Evolutionary conservation across 2,329 filamentous ascomycete genomes (phyloP).

Genomic region (Phaeoacremonium minimum): DNA sequence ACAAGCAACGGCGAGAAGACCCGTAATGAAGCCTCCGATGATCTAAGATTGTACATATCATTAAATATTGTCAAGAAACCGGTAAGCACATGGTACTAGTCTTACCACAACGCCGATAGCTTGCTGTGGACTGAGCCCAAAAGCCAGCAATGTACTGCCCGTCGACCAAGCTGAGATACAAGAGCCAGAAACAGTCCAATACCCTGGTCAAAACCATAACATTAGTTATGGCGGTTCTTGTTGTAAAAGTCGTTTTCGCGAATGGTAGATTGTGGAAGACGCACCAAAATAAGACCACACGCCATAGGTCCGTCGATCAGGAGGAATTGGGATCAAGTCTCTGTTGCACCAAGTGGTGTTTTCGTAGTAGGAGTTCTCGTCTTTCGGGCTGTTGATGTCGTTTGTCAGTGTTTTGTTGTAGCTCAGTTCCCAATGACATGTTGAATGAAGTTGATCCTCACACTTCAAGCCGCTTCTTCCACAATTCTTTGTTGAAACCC

Average conservation of each 20-base stretch:
- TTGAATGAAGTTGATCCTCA: background rate
- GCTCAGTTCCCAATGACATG: background rate
- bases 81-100: no score
- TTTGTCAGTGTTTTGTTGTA: background rate
- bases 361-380: background rate
- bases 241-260: conserved; percentile 1
- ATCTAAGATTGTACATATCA: no score
- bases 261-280: background rate
- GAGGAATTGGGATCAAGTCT: conserved; percentile 9
- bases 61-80: no score
- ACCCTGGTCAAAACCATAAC: background rate
- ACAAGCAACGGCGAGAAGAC: conserved; percentile 2
- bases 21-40: background rate
- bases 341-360: background rate
- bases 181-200: background rate
- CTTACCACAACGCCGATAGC: conserved; percentile 14
- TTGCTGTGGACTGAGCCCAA: conserved; percentile 19
- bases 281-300: conserved; percentile 18
- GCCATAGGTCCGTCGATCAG: conserved; percentile 17
- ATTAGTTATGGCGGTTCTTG: background rate
- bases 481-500: background rate
- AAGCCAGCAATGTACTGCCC: conserved; percentile 17
- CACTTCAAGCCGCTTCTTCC: background rate
- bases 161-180: conserved; percentile 18
- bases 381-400: background rate